Base-by-base conservation (phyloP, 495 filamentous ascomycete genomes). In the Lasiosphaeria hispida region DNA sequence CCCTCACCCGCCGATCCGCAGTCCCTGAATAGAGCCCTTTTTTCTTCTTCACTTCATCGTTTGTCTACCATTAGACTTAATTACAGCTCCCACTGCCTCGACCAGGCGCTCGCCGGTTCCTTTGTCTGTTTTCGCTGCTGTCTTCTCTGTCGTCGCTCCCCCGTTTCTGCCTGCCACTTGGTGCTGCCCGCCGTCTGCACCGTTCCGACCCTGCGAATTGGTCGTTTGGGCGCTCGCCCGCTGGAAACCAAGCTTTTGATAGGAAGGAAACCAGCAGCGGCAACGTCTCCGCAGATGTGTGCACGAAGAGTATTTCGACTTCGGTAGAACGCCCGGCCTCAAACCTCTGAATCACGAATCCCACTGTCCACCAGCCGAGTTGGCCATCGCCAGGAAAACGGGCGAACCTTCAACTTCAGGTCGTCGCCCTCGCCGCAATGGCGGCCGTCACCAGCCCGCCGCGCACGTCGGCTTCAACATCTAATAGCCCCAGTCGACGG, bases 381-480 rank as follows among this genome's bases (percentile, higher is more conserved):
- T 5, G 23, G 23, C 23, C 55, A 38, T 53, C 53, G 45, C 53
- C 58, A 44, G 48, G 59, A 37, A 37, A 53, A 47, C 43, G 49
- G 51, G 43, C 50, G 53, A 60, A 61, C 55, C 50, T 51, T 60
- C 33, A 17, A 33, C 37, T 42, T 17, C 36, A 48, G 45, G 54
- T 55, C 53, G 43, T 39, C 51, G 19, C 49, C 57, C 50, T n/a
- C 45, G 19, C 53, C 45, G 65, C 69, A 60, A 80, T 80, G 77
- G 76, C 77, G 66, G 70, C 77, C 50, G 68, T 73, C 55, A 72
- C 72, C 53, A 61, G 65, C 65, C 57, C 64, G 41, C 65, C 69
- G 59, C 61, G 67, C n/a, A 54, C 68, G 52, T 62, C 69, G 18
- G 37, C 69, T 3, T 67, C 75, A 13, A 62, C 72, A 13, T 45